These are phyloP conservation scores for Ogataea nitratoaversa DNA, from an alignment of 805 yeast species.

Conservation along the genomic window DNA sequence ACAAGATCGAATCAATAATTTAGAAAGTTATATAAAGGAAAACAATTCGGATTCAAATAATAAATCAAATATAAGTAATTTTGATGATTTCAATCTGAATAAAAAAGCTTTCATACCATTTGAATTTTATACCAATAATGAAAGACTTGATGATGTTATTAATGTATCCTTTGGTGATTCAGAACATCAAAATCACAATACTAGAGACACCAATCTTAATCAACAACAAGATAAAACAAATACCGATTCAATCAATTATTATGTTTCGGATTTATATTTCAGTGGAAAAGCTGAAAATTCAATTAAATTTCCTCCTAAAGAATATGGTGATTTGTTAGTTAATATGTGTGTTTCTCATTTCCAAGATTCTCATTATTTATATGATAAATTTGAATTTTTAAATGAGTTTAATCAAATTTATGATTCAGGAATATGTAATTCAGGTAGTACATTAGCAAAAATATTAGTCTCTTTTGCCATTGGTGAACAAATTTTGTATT, in stretches of 20 bases:
- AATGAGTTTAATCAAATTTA: conserved; percentile 18
- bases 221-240: background rate
- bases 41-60: background rate
- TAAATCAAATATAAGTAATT: conserved; percentile 1
- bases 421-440: conserved; percentile 16
- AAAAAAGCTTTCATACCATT: conserved; percentile 16
- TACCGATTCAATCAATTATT: conserved; percentile 13
- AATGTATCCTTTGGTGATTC: conserved; percentile 27
- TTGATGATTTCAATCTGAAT: conserved; percentile 10
- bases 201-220: background rate
- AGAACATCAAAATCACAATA: conserved; percentile 12
- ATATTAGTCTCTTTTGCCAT: conserved; percentile 21
- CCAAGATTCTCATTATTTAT: conserved; percentile 21
- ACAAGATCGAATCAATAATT: conserved; percentile 20
- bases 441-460: conserved; percentile 13
- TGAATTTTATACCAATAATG: conserved; percentile 19
- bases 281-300: conserved; percentile 6
- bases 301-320: conserved; percentile 13
- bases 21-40: conserved; percentile 18
- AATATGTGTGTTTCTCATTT: conserved; percentile 16
- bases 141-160: conserved; percentile 22
- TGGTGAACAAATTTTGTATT: conserved; percentile 23
- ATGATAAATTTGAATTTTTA: conserved; percentile 18
- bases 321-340: conserved; percentile 14
- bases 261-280: conserved; percentile 17